Conservation (phyloP, 306 rosid species). For the Glycine latifolia region DNA sequence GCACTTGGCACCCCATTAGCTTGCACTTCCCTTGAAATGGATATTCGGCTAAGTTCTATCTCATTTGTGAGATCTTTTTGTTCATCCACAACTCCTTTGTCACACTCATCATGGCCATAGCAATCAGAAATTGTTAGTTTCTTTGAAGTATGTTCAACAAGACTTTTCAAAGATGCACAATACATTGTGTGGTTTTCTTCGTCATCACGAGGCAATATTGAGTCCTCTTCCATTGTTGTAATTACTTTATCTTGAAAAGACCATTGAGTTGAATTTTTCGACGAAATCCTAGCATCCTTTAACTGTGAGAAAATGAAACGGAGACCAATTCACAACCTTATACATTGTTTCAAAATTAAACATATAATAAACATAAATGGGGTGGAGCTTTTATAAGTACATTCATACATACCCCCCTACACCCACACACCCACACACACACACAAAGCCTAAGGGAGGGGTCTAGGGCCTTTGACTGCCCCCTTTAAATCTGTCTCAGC, state of each 20-base stretch:
- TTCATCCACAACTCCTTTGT: slow-evolving; percentile 38
- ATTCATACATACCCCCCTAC: neutral
- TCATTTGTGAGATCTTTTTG: slow-evolving; percentile 42
- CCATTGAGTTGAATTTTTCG: slow-evolving; percentile 25
- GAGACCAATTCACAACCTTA: slow-evolving; percentile 25
- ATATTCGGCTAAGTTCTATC: slow-evolving; percentile 45
- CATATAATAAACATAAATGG: slow-evolving; percentile 31
- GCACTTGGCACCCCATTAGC: slow-evolving; percentile 42
- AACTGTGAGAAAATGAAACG: slow-evolving; percentile 52
- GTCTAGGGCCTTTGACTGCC: too few relatives aligned
- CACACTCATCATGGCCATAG: slow-evolving; percentile 43
- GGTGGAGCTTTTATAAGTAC: neutral
- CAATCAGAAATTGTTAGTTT: slow-evolving; percentile 47
- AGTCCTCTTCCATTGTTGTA: slow-evolving; percentile 42
- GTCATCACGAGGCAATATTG: slow-evolving; percentile 46
- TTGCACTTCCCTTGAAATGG: slow-evolving; percentile 50
- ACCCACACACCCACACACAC: too few relatives aligned
- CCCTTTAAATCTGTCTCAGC: too few relatives aligned
- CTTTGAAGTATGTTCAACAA: slow-evolving; percentile 44
- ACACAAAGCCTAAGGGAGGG: too few relatives aligned
- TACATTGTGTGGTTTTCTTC: slow-evolving; percentile 39
- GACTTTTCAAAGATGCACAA: slow-evolving; percentile 29
- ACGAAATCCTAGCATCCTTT: slow-evolving; percentile 44
- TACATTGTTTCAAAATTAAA: slow-evolving; percentile 21
- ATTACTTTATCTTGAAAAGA: slow-evolving; percentile 31